A percentile compares a stretch with the other conserved stretches of the same genome.
phyloP scores from a whole-genome alignment of 306 rosid genomes.

The Astragalus glycyphyllos region DNA sequence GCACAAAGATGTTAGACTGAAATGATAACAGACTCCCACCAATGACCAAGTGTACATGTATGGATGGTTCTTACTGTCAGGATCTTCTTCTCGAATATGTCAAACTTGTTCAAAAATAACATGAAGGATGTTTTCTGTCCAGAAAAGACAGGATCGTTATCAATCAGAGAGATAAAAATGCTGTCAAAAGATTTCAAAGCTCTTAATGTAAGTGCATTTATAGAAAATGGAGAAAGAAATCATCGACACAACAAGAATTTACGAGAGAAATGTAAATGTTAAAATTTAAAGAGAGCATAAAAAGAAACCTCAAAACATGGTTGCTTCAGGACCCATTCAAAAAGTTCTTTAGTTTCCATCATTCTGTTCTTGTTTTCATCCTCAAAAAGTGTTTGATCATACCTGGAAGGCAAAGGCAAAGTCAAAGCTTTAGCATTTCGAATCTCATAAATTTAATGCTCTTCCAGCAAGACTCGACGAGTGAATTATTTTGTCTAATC shows the following conservation, averaged over 20 bases:
- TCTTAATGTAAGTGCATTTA: constrained; percentile 22
- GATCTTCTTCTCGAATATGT: constrained; percentile 94
- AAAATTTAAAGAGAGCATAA: constrained; percentile 37
- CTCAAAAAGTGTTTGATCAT: constrained; percentile 98
- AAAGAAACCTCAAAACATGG: constrained; percentile 89
- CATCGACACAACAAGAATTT: constrained; percentile 22
- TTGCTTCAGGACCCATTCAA: constrained; percentile 93
- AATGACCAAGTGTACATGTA: constrained; percentile 30
- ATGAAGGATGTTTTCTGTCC: constrained; percentile 96
- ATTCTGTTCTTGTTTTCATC: constrained; percentile 91
- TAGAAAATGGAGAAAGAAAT: too few relatives aligned
- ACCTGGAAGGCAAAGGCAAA: constrained; percentile 62
- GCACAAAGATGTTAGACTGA: constrained; percentile 47
- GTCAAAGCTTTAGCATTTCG: constrained; percentile 31
- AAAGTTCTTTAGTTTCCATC: constrained; percentile 96
- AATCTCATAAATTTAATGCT: constrained; percentile 26
- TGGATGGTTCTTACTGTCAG: constrained; percentile 63
- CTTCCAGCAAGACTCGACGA: constrained; percentile 28
- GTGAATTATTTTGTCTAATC: not conserved
- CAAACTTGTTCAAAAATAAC: constrained; percentile 96
- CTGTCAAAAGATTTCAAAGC: constrained; percentile 1
- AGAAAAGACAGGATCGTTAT: constrained; percentile 35
- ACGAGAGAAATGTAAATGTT: not conserved
- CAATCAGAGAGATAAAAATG: constrained; percentile 29
- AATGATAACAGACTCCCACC: constrained; percentile 36